Evolutionary conservation across 768 basidiomycete species (phyloP), one percentile per base, ranked within the genome.

Genomic region (Boletus rubropictus): DNA sequence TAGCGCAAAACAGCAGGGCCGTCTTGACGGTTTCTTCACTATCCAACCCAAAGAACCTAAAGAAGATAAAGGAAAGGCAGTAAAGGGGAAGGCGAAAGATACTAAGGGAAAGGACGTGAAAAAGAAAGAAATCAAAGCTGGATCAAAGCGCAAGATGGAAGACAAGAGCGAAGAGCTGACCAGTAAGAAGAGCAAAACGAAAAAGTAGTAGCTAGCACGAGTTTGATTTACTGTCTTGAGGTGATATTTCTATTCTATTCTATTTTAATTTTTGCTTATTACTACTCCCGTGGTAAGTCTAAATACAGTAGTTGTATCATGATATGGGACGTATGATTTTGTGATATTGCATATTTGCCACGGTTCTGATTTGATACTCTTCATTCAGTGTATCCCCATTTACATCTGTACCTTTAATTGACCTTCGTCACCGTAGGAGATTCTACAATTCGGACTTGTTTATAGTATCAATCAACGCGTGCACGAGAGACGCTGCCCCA

Each of bases 21-120:
- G 96, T 9, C 75, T 99, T 12, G 96, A 98, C 59, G 86, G 92
- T 0, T 99, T 99, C 70, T 99, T 99, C 69, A 80, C 84, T 1
- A 80, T 82, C 10, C 82, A 86, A 58, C 67, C 79, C 2, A 81
- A 81, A 53, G 52, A 61, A 5, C 78, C 80, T 46, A 76, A 80
- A 34, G 78, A 73, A 33, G 67, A 66, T 14, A 68, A 68, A 9
- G 24, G 44, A 2, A 77, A 81, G n/a, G 78, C 69, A 25, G 64
- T 59, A 8, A 68, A 67, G 11, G 55, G 59, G 1, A 48, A 76
- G 71, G 60, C 64, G 46, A 52, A 69, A 65, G 54, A 76, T 67
- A 46, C 79, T 78, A 46, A 89, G 84, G 78, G 67, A 5, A 62
- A 56, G 24, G 51, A 42, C 28, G 3, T 33, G 18, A 64, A 51